phyloP scores from a whole-genome alignment of 306 rosid genomes.

The Elaeagnus macrophylla region DNA sequence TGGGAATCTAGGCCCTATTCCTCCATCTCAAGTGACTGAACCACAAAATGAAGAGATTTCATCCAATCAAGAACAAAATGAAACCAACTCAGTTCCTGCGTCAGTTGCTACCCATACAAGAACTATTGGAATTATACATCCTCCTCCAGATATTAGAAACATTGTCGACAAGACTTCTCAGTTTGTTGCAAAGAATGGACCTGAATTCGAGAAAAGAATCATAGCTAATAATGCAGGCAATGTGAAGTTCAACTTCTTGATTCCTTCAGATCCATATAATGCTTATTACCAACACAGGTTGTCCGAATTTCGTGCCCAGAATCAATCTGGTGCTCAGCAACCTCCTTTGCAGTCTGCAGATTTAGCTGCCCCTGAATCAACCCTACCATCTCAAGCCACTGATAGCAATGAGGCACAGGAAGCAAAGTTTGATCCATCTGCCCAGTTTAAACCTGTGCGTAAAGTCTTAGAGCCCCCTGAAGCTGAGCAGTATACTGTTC shows the following conservation, averaged over 20 bases:
- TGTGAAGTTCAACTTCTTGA: constrained; percentile 73
- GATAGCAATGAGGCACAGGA: constrained; percentile 39
- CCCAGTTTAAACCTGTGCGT: constrained; percentile 54
- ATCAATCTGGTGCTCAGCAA: constrained; percentile 44
- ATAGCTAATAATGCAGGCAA: constrained; percentile 68
- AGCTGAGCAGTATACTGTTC: constrained; percentile 80
- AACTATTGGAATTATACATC: constrained; percentile 89
- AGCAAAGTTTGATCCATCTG: constrained; percentile 50
- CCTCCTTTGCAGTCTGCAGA: constrained; percentile 36
- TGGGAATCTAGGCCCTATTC: constrained; percentile 63
- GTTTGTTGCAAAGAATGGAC: constrained; percentile 86
- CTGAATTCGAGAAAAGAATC: constrained; percentile 85
- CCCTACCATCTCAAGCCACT: constrained; percentile 22
- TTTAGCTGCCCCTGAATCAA: constrained; percentile 29
- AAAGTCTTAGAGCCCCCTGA: constrained; percentile 90
- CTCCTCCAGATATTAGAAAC: constrained; percentile 77
- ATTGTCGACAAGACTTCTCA: constrained; percentile 87
- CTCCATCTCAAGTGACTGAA: constrained; percentile 36
- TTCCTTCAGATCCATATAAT: constrained; percentile 66
- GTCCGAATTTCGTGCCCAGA: constrained; percentile 74
- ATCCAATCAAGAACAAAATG: constrained; percentile 33
- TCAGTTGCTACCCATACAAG: constrained; percentile 78
- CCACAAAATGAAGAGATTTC: constrained; percentile 23
- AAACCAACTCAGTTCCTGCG: constrained; percentile 28
- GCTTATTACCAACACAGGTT: constrained; percentile 86